phyloP scores from a whole-genome alignment of 768 basidiomycete species.

The Cystoderma amianthinum region DNA sequence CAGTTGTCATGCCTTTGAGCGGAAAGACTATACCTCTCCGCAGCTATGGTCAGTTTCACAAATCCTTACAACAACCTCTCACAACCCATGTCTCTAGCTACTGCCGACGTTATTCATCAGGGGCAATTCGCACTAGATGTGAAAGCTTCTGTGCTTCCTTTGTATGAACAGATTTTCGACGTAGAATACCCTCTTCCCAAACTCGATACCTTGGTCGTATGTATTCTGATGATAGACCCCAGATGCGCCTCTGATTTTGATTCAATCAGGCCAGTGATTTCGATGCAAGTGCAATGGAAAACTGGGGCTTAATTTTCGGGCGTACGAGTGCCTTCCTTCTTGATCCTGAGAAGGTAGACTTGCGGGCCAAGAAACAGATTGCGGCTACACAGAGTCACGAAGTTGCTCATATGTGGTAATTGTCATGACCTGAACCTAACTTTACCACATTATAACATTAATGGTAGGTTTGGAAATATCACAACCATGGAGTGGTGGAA shows the following conservation, averaged over 20 bases:
- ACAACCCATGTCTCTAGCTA: conserved; percentile 44
- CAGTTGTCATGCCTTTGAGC: too few species aligned
- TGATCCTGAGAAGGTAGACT: conserved; percentile 68
- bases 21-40: conserved; percentile 86
- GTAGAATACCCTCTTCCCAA: too few species aligned
- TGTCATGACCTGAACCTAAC: conserved; percentile 1
- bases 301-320: conserved; percentile 91
- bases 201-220: too few species aligned
- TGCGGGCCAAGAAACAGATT: conserved; percentile 73
- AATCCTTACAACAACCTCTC: too few species aligned
- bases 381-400: conserved; percentile 80
- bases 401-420: conserved; percentile 76
- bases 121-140: conserved; percentile 85
- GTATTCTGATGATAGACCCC: too few species aligned
- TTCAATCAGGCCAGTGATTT: too few species aligned
- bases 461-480: conserved; percentile 78
- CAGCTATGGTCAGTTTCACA: conserved; percentile 58
- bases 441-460: background rate
- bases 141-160: conserved; percentile 70
- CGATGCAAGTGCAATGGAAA: conserved; percentile 92
- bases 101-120: conserved; percentile 76
- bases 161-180: conserved; percentile 92
- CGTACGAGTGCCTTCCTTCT: conserved; percentile 75
- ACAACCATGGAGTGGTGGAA: conserved; percentile 95
- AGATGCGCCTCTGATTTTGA: too few species aligned